Conservation (phyloP, 2,329 filamentous ascomycete species). For the Didymella pomorum region DNA sequence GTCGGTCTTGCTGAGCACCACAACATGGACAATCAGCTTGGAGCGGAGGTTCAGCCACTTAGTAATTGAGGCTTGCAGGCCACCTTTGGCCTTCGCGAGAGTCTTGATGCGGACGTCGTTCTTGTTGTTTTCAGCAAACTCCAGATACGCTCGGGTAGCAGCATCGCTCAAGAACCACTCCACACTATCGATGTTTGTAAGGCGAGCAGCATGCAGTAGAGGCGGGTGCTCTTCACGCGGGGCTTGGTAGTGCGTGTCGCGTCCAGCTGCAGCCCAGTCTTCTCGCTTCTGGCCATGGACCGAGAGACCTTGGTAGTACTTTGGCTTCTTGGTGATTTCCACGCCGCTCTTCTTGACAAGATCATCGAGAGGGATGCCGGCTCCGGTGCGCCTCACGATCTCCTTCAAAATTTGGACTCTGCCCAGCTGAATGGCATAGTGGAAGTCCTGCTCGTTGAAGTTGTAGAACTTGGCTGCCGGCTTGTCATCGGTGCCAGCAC, state of each 20-base stretch:
- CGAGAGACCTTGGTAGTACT: slow-evolving; percentile 72
- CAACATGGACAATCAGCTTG: slow-evolving; percentile 69
- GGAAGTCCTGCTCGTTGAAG: slow-evolving; percentile 26
- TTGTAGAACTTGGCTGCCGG: slow-evolving; percentile 24
- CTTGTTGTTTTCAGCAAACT: slow-evolving; percentile 70
- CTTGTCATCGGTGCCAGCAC: slow-evolving; percentile 22
- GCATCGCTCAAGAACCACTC: slow-evolving; percentile 81
- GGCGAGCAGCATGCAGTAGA: slow-evolving; percentile 65
- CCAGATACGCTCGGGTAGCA: slow-evolving; percentile 71
- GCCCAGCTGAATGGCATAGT: slow-evolving; percentile 54
- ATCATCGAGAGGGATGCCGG: slow-evolving; percentile 72
- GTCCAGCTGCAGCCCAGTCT: slow-evolving; percentile 67
- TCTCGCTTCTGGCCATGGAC: slow-evolving; percentile 75
- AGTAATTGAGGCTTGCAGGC: slow-evolving; percentile 69
- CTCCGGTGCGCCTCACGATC: slow-evolving; percentile 71
- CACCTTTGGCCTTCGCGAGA: slow-evolving; percentile 66
- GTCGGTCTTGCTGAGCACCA: slow-evolving; percentile 46
- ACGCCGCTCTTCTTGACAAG: slow-evolving; percentile 72
- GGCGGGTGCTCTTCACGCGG: slow-evolving; percentile 56
- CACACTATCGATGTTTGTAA: slow-evolving; percentile 69
- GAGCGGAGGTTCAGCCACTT: slow-evolving; percentile 62
- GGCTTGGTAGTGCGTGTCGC: slow-evolving; percentile 16
- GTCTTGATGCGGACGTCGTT: slow-evolving; percentile 70
- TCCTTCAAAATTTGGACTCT: slow-evolving; percentile 66
- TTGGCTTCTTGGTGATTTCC: slow-evolving; percentile 69